These are phyloP conservation scores for Solanum clarkiae DNA, from an alignment of 257 asterid genomes.

Conservation along the genomic window DNA sequence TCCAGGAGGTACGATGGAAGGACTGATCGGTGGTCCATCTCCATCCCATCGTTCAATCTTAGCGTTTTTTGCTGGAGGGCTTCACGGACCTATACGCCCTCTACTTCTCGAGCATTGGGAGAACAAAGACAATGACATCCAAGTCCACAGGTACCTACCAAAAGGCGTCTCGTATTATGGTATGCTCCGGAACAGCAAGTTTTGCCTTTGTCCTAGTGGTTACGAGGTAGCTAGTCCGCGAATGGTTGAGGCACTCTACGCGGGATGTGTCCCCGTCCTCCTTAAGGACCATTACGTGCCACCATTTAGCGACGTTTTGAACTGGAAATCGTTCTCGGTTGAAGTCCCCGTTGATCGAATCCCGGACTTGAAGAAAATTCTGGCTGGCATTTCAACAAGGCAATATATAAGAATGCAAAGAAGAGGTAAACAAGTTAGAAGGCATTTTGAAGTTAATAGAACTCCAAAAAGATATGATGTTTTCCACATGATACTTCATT, in stretches of 20 bases:
- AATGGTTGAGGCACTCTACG: conserved; percentile 69
- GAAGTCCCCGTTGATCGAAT: conserved; percentile 42
- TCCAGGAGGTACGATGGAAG: conserved; percentile 48
- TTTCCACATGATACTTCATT: conserved; percentile 79
- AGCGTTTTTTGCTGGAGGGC: conserved; percentile 72
- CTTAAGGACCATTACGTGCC: conserved; percentile 48
- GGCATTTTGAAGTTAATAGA: conserved; percentile 63
- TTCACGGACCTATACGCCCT: conserved; percentile 81
- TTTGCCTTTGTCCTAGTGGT: conserved; percentile 76
- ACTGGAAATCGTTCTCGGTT: conserved; percentile 57
- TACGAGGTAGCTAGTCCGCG: conserved; percentile 82
- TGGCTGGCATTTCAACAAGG: conserved; percentile 44
- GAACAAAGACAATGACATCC: conserved; percentile 57
- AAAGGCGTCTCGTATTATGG: conserved; percentile 41
- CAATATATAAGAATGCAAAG: conserved; percentile 66
- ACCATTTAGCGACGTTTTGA: conserved; percentile 67
- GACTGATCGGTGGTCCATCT: conserved; percentile 64
- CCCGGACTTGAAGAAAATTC: conserved; percentile 43
- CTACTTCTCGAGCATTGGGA: conserved; percentile 71
- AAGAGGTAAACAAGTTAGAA: conserved; percentile 47
- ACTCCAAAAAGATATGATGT: conserved; percentile 72
- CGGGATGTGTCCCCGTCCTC: conserved; percentile 65
- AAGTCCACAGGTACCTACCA: conserved; percentile 53
- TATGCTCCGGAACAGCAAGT: conserved; percentile 58
- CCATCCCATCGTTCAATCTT: conserved; percentile 52